phyloP scores from a whole-genome alignment of 1,284 basidiomycete genomes.

The Lignosus rhinocerotis region DNA sequence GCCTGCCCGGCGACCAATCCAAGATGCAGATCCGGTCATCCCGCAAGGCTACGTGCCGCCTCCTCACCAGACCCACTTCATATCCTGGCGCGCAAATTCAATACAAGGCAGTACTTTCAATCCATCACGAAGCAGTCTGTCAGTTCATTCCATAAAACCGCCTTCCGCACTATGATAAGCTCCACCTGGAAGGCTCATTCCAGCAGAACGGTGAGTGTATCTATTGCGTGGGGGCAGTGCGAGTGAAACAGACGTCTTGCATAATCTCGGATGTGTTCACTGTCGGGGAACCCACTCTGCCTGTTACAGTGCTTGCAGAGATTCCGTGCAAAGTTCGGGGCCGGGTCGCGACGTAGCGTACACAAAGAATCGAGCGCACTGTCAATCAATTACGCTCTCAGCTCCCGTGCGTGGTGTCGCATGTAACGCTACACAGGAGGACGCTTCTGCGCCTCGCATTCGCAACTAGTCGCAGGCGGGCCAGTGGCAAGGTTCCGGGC shows the following conservation, averaged over 20 bases:
- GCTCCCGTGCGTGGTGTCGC: background rate
- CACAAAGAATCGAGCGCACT: background rate
- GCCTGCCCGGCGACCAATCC: background rate
- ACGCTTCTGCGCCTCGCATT: background rate
- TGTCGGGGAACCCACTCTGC: too few relatives aligned
- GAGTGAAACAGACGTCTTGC: constrained; percentile 1
- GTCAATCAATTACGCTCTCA: background rate
- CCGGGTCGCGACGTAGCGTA: too few relatives aligned
- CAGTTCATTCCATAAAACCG: constrained; percentile 3
- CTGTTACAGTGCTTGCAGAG: too few relatives aligned
- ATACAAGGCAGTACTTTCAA: constrained; percentile 2
- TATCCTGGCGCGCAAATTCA: constrained; percentile 3
- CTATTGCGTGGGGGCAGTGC: constrained; percentile 4
- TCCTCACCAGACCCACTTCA: background rate
- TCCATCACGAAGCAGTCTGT: constrained; percentile 17
- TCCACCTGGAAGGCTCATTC: background rate
- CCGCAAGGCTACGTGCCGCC: background rate
- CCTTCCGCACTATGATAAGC: background rate
- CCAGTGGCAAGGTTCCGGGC: constrained; percentile 1
- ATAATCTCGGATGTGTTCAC: background rate
- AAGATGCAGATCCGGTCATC: background rate
- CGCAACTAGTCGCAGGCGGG: background rate
- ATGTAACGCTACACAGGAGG: background rate
- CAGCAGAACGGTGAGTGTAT: constrained; percentile 1
- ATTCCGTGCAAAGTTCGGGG: too few relatives aligned